Base-by-base conservation (phyloP, 495 filamentous ascomycete species). In the Rhypophila decipiens region DNA sequence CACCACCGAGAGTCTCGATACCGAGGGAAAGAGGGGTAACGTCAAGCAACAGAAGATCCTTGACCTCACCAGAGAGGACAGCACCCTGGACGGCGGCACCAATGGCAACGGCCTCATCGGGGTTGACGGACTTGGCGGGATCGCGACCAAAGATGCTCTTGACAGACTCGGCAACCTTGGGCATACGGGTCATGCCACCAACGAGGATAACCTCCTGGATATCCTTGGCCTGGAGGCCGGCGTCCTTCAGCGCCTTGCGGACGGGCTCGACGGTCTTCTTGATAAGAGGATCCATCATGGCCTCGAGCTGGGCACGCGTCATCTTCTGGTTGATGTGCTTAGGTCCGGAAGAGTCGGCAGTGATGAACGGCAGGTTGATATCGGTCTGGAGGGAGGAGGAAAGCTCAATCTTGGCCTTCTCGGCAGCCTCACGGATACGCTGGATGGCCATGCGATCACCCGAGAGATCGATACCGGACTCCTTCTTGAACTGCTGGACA, bases 171-270 rank as follows among this genome's bases (percentile, higher is more conserved):
- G 83, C 83, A 59, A 98, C 93, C 84, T 96, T 98, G 60, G 93
- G 93, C 93, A 98, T 98, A 75, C 93, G 94, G 56, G 94, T 96
- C 93, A 97, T 97, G 73, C 93, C 93, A 81, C 93, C 93, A 46
- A 98, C 93, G 21, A 98, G 84, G 67, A 98, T 97, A 59, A 98
- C 88, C 64, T 98, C 93, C 74, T 98, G 89, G 69, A 98, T 95
- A 46, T 98, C 94, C 71, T 87, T 90, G 52, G 93, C 82, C 72
- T 90, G 80, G 38, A 98, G 82, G 66, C 84, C 85, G 66, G 93
- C 94, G 69, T 98, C 93, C 82, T 96, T 97, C 22, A 98, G 76
- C 24, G 93, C 93, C 80, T 97, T 97, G 65, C 90, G 87, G 51
- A 95, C 91, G 41, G 93, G 93, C 55, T 96, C 93, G 49, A 90